Evolutionary conservation across 2,329 filamentous ascomycete genomes (phyloP).

Genomic region (Dothiorella sarmentorum): DNA sequence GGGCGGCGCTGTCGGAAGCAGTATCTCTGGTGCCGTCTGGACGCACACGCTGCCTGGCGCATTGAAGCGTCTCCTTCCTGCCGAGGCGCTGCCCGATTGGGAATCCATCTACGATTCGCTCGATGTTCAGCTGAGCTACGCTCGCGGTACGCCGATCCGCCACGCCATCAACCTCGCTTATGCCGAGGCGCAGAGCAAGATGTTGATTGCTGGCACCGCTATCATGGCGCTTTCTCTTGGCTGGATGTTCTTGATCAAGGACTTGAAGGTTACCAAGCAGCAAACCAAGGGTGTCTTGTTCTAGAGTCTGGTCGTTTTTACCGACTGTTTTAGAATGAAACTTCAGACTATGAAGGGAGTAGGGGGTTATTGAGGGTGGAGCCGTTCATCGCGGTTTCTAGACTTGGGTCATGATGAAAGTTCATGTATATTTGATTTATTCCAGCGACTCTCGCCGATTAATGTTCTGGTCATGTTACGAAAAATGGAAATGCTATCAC

Average conservation of each 20-base stretch:
- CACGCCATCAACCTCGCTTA: slow-evolving; percentile 39
- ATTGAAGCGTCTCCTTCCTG: slow-evolving; percentile 47
- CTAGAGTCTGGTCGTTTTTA: slow-evolving; percentile 17
- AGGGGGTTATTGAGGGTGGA: background rate
- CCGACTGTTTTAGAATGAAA: slow-evolving; percentile 16
- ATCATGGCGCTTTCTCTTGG: slow-evolving; percentile 19
- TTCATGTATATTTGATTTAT: background rate
- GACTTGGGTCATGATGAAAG: background rate
- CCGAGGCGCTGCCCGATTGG: slow-evolving; percentile 37
- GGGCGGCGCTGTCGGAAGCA: slow-evolving; percentile 39
- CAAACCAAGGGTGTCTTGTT: slow-evolving; percentile 22
- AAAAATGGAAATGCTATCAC: too few species aligned
- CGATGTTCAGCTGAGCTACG: slow-evolving; percentile 53
- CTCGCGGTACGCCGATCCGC: slow-evolving; percentile 48
- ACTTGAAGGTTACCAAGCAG: slow-evolving; percentile 20
- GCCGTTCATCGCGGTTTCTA: background rate
- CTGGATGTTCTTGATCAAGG: slow-evolving; percentile 21
- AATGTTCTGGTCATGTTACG: too few species aligned
- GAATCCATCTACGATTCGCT: slow-evolving; percentile 50
- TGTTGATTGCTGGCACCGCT: slow-evolving; percentile 23
- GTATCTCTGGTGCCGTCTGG: slow-evolving; percentile 64
- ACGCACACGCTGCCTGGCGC: slow-evolving; percentile 55
- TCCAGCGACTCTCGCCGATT: too few species aligned
- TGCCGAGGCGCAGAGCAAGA: slow-evolving; percentile 34
- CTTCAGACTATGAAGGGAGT: background rate